These are phyloP conservation scores for Hibiscus trionum DNA, from an alignment of 345 rosid genomes.

Conservation along the genomic window DNA sequence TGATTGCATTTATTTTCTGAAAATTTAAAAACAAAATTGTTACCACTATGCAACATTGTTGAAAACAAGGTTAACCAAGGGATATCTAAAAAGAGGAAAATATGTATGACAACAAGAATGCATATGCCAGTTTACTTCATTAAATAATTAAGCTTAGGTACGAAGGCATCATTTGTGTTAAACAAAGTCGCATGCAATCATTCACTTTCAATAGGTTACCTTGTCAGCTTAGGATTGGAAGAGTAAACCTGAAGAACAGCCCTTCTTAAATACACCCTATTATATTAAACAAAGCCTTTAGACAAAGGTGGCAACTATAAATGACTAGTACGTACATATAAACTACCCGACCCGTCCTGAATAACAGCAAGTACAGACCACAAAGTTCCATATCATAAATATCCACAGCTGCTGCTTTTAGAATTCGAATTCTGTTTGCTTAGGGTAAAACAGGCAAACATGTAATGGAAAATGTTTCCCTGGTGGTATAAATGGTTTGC, in stretches of 20 bases:
- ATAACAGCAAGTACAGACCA: no score
- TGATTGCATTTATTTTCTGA: constrained; percentile 27
- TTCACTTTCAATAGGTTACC: background rate
- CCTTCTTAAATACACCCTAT: background rate
- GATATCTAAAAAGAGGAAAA: background rate
- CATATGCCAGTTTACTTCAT: background rate
- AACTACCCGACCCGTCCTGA: no score
- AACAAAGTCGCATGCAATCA: background rate
- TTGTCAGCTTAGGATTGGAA: background rate
- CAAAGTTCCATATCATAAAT: background rate
- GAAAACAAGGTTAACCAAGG: background rate
- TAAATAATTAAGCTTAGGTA: background rate
- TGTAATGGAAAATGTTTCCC: background rate
- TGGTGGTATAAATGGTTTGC: background rate
- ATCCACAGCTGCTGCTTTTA: background rate
- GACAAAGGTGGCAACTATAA: background rate
- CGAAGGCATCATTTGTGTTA: background rate
- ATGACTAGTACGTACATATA: no score
- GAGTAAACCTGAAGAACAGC: background rate
- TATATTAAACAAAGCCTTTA: background rate
- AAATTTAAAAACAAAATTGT: background rate
- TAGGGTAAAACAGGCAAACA: background rate
- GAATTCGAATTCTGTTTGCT: background rate
- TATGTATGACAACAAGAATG: background rate
- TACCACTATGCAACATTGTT: background rate